Evolutionary conservation across 495 filamentous ascomycete species (phyloP), one percentile per base, ranked within the genome.

Genomic region (Podospora pseudocomata): DNA sequence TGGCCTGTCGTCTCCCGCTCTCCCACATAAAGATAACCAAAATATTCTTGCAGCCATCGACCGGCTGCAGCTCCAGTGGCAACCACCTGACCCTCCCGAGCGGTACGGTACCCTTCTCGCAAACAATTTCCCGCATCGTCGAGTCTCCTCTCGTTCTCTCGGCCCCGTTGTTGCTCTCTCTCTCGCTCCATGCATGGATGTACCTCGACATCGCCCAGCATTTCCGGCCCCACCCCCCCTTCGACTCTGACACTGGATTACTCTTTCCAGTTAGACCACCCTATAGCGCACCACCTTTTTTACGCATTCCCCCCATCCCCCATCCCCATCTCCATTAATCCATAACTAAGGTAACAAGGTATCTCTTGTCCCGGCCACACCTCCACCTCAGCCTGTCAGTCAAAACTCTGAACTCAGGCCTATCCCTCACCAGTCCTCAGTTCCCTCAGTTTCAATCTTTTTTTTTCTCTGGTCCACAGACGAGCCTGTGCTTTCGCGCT

Each of bases 61-160:
- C 9, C 39, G 15, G 9, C 13, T 16, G 15, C 39, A 49, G 39
- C 39, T 49, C 15, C 39, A 49, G 39, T 49, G 39, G 39, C 39
- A 49, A 49, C 39, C 39, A 49, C 39, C 39, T 49, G 39, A 49
- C 39, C 39, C 39, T 16, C 39, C 34, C 34, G 34, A 49, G 39
- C 39, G 39, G 39, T 49, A 49, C 55, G 55, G n/a, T 58, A 26
- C 18, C n/a, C 55, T 26, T 26, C 55, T 58, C 55, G 55, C 55
- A 58, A 34, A 63, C 28, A 63, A 63, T 63, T 39, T 39, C 30
- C 34, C 60, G 27, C 26, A 34, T 32, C 27, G 19, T 11, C n/a
- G 26, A 44, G 26, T 26, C 57, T n/a, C 44, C 64, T 65, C 64
- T 65, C 64, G 64, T n/a, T 59, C 64, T 65, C 64, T 65, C 64